phyloP scores from a whole-genome alignment of 208 protist species.

The Crithidia bombi region DNA sequence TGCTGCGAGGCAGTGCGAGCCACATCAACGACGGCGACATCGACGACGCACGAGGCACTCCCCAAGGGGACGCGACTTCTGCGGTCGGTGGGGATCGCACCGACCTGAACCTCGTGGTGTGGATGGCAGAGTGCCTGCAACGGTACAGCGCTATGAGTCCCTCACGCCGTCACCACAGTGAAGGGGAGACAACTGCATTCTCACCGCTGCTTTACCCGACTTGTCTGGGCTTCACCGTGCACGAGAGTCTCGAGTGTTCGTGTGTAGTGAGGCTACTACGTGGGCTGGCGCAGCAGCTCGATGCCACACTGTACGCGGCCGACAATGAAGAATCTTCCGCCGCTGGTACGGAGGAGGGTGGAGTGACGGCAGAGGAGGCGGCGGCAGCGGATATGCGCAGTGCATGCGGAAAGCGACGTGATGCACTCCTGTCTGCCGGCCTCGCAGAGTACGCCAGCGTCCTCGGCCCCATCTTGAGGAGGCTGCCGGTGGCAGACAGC shows the following conservation, averaged over 20 bases:
- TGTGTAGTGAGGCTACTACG: too few relatives aligned
- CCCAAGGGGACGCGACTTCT: not conserved
- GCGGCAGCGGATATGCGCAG: not conserved
- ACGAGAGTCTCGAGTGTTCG: not conserved
- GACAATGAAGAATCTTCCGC: too few relatives aligned
- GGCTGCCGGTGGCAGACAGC: not conserved
- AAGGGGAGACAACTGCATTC: too few relatives aligned
- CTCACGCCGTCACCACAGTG: too few relatives aligned
- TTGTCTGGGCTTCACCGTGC: not conserved
- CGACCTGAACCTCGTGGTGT: slow-evolving; percentile 16
- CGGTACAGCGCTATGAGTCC: not conserved
- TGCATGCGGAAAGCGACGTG: not conserved
- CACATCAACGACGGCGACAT: not conserved
- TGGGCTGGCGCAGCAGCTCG: too few relatives aligned
- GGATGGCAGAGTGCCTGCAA: slow-evolving; percentile 16
- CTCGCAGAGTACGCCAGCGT: slow-evolving; percentile 9
- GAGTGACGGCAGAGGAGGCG: not conserved
- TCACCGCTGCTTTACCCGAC: too few relatives aligned
- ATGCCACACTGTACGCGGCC: too few relatives aligned
- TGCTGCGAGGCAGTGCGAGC: not conserved
- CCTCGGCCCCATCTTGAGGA: not conserved
- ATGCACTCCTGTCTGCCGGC: not conserved
- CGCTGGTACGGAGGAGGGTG: too few relatives aligned
- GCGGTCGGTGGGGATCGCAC: slow-evolving; percentile 1
- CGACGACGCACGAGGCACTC: not conserved